Evolutionary conservation across 306 rosid genomes (phyloP).

Genomic region (Pyrus bretschneideri): DNA sequence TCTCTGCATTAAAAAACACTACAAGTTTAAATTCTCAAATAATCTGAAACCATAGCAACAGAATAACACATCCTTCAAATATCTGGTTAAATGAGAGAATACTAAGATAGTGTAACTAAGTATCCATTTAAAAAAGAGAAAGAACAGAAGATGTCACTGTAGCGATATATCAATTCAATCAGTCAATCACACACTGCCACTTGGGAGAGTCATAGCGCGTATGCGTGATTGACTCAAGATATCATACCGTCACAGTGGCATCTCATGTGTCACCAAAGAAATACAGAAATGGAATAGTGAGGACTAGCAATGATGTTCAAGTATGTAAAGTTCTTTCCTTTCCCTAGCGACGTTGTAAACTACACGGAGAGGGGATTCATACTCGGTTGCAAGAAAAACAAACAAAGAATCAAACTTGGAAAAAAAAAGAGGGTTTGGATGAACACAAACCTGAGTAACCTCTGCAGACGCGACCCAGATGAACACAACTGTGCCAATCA

Average conservation of each 20-base stretch:
- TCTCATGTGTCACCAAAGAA: neutral
- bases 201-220: neutral
- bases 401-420: neutral
- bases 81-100: neutral
- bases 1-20: slow-evolving; percentile 43
- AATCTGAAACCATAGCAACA: neutral
- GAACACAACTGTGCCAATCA: slow-evolving; percentile 47
- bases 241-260: neutral
- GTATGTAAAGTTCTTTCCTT: neutral
- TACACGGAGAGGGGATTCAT: neutral
- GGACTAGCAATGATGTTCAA: neutral
- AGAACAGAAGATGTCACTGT: neutral
- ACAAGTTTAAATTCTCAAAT: neutral
- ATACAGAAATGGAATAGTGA: neutral
- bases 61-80: neutral
- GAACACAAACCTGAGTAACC: slow-evolving; percentile 55
- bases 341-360: neutral
- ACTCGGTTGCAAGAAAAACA: neutral
- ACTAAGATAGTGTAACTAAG: neutral
- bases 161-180: neutral
- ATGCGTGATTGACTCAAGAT: neutral
- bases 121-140: neutral
- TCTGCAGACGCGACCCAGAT: slow-evolving; percentile 72
- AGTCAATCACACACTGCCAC: too few species aligned
- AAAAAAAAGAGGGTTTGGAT: neutral